Evolutionary conservation across 371 early-diverging fungal genomes (phyloP).

Genomic region (Apophysomyces variabilis): DNA sequence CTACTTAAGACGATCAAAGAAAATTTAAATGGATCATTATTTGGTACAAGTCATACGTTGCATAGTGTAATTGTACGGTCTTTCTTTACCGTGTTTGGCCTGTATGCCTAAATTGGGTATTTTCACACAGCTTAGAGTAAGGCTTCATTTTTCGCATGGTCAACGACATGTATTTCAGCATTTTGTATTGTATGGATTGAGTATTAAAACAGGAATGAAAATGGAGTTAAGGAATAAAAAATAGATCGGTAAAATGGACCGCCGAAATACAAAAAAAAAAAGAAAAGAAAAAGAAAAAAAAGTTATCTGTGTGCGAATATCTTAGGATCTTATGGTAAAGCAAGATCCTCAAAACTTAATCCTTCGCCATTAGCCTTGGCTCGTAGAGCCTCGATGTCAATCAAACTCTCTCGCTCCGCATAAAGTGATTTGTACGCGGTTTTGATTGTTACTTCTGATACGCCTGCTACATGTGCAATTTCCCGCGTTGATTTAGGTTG

Average conservation of each 20-base stretch:
- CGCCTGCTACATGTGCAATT: constrained; percentile 85
- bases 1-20: no score
- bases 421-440: constrained; percentile 81
- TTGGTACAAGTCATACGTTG: no score
- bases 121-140: no score
- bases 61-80: no score
- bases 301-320: not conserved
- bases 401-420: constrained; percentile 58
- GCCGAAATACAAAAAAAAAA: constrained; percentile 4
- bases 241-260: not conserved
- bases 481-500: constrained; percentile 72
- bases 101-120: no score
- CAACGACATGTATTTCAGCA: no score
- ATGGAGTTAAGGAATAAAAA: constrained; percentile 5
- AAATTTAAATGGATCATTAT: no score
- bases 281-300: not conserved
- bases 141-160: no score
- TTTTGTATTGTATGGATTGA: not conserved
- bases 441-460: constrained; percentile 91
- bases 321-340: constrained; percentile 43
- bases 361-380: constrained; percentile 44
- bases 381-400: constrained; percentile 56
- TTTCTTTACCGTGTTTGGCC: no score
- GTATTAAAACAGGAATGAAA: not conserved
- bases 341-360: constrained; percentile 52